phyloP scores from a whole-genome alignment of 1,284 basidiomycete genomes.

The Malassezia japonica region DNA sequence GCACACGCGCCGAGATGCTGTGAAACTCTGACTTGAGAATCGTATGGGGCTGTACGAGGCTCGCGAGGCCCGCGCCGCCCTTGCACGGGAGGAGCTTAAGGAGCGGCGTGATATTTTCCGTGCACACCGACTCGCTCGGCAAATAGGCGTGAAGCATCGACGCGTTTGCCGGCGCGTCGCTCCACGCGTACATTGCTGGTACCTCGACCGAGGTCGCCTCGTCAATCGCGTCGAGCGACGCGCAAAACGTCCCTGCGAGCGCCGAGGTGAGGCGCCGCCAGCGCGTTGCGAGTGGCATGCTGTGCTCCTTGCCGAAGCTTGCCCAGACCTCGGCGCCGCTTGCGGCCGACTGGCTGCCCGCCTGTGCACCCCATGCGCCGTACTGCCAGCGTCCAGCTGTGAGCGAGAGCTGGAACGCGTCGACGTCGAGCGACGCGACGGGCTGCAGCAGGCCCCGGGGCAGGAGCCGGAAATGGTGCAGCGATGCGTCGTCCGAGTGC shows the following conservation, averaged over 20 bases:
- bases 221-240: conserved; percentile 61
- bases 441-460: conserved; percentile 78
- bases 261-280: conserved; percentile 81
- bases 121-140: conserved; percentile 55
- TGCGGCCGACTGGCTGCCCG: conserved; percentile 57
- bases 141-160: conserved; percentile 22
- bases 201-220: conserved; percentile 19
- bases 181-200: not conserved
- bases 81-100: conserved; percentile 89
- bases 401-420: conserved; percentile 72
- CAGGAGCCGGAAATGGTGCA: conserved; percentile 53
- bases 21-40: conserved; percentile 82
- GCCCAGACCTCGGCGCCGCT: conserved; percentile 81
- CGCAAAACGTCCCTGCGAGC: conserved; percentile 84
- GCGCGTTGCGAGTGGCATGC: not conserved
- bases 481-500: conserved; percentile 18
- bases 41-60: conserved; percentile 71
- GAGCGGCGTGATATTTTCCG: conserved; percentile 92
- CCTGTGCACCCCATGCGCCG: conserved; percentile 57
- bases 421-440: conserved; percentile 68
- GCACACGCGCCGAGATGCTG: conserved; percentile 63
- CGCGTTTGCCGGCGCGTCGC: conserved; percentile 10
- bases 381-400: conserved; percentile 88
- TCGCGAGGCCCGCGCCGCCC: conserved; percentile 69
- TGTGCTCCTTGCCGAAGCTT: conserved; percentile 45